Percentiles rank a stretch among this genome's conserved stretches.
Evolutionary conservation across 805 yeast genomes (phyloP).

Genomic region (Lachancea lanzarotensis): DNA sequence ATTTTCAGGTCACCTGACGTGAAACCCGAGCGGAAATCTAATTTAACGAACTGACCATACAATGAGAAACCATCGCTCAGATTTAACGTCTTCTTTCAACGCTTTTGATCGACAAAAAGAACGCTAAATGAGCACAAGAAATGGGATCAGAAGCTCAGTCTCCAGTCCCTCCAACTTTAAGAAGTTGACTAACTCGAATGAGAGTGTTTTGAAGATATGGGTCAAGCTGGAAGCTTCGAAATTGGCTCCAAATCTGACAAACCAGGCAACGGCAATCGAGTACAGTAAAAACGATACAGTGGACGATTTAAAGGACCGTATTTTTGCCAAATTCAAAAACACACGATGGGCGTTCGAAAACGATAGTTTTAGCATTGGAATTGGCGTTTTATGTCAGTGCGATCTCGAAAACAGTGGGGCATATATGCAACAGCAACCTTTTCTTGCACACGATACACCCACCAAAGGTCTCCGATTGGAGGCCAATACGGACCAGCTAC

Average conservation of each 20-base stretch:
- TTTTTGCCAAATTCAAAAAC: conserved; percentile 44
- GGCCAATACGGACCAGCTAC: background rate
- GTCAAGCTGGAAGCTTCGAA: conserved; percentile 5
- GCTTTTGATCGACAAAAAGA: background rate
- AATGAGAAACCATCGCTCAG: background rate
- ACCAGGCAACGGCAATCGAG: conserved; percentile 58
- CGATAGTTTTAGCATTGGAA: conserved; percentile 63
- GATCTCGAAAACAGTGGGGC: background rate
- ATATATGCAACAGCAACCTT: background rate
- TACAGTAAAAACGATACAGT: conserved; percentile 59
- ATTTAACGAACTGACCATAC: too few relatives aligned
- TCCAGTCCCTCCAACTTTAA: conserved; percentile 1
- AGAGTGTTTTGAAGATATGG: conserved; percentile 4
- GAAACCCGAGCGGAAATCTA: too few relatives aligned
- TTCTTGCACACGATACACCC: background rate
- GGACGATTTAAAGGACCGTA: conserved; percentile 71
- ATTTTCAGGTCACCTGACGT: too few relatives aligned
- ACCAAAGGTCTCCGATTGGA: background rate
- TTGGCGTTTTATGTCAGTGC: conserved; percentile 32
- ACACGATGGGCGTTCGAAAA: conserved; percentile 59
- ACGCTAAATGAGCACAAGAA: background rate
- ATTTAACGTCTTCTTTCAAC: too few relatives aligned
- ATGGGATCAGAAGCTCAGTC: conserved; percentile 3
- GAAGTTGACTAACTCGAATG: background rate
- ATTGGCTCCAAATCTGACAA: conserved; percentile 7